phyloP scores from a whole-genome alignment of 108 stramenopile species.

The Parmales sp. region DNA sequence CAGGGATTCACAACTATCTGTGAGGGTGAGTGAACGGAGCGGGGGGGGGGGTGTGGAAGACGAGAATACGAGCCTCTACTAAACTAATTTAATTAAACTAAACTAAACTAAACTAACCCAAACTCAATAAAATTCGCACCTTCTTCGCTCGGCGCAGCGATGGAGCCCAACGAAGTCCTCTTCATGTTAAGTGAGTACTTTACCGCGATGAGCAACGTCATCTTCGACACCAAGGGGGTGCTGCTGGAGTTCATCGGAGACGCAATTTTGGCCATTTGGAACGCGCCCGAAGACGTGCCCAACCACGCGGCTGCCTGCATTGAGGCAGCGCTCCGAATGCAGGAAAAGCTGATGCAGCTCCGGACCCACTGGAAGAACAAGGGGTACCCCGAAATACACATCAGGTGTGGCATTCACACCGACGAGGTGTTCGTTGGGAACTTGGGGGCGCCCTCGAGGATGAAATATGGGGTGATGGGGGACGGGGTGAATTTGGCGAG shows the following conservation, averaged over 20 bases:
- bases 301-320: constrained; percentile 6
- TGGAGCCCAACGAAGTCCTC: constrained; percentile 3
- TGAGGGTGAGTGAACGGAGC: not conserved
- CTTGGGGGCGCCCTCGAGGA: not conserved
- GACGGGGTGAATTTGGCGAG: constrained; percentile 6
- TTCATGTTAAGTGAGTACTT: constrained; percentile 1
- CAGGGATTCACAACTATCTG: constrained; percentile 6
- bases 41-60: too few relatives aligned
- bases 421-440: constrained; percentile 9
- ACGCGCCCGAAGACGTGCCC: not conserved
- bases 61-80: too few relatives aligned
- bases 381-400: not conserved
- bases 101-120: too few relatives aligned
- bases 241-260: constrained; percentile 10
- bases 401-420: constrained; percentile 5
- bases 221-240: constrained; percentile 1
- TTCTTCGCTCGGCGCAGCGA: not conserved
- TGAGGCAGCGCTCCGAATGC: not conserved
- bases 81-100: too few relatives aligned
- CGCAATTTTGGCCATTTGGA: constrained; percentile 5
- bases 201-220: constrained; percentile 8
- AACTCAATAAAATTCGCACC: too few relatives aligned
- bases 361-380: not conserved
- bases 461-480: constrained; percentile 10
- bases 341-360: not conserved